Evolutionary conservation across 2,329 filamentous ascomycete genomes (phyloP), one percentile per base, ranked within the genome.

Genomic region (Colletotrichum sp.): DNA sequence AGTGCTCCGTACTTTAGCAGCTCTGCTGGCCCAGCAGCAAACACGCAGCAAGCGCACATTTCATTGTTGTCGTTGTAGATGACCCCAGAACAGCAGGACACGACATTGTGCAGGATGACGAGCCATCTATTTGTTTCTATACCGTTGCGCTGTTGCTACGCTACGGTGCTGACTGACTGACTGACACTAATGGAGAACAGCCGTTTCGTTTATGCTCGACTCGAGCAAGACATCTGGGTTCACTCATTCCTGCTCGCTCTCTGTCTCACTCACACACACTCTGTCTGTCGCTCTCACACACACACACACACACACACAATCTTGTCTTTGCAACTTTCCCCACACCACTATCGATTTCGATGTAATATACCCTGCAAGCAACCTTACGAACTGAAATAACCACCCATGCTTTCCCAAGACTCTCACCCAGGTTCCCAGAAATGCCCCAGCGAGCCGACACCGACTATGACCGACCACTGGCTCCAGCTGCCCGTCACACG

Each of bases 291-390:
- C 39, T 44, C 39, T n/a, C 24, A 9, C 52, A 26, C 52, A 26
- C 12, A 57, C 21, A 30, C 52, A 28, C 28, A 30, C 28, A n/a
- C 10, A 30, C 18, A 13, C 7, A 32, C 59, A 13, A 12, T 34
- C 18, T 64, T 60, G 21, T 55, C 63, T 63, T 30, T 10, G 39
- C 69, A 28, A 52, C 62, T 62, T 72, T 76, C 73, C 73, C 73
- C 69, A 76, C 73, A 76, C 64, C 69, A 72, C 63, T 76, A 72
- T 76, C 69, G 69, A 76, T 76, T 76, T 68, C 73, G 73, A 76
- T 76, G 69, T 72, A 76, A 72, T 72, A 59, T 72, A 55, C 73
- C 73, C 63, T 76, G 73, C 59, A 62, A 64, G 39, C 39, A 72
- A 72, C 73, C 73, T 24, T 76, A 72, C 55, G 73, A 67, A 76